These are phyloP conservation scores for Candida boleticola DNA, from an alignment of 805 yeast genomes.

Conservation along the genomic window DNA sequence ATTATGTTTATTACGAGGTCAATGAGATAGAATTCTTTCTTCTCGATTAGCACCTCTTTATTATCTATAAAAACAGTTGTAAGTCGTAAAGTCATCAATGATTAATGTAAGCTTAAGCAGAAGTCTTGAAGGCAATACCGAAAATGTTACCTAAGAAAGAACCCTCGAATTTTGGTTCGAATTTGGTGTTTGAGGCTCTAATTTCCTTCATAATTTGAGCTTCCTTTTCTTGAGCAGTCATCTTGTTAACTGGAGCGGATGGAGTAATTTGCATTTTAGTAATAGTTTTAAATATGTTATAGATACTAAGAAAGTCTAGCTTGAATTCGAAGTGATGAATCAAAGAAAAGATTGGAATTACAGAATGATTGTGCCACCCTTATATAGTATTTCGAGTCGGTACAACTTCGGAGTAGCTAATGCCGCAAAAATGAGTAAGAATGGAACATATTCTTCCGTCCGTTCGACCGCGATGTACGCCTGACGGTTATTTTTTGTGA, in stretches of 20 bases:
- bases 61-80: neutral
- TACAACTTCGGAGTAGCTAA: too few relatives aligned
- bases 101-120: slow-evolving; percentile 3
- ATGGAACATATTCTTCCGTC: slow-evolving; percentile 1
- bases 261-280: neutral
- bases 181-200: slow-evolving; percentile 31
- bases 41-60: too few relatives aligned
- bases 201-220: slow-evolving; percentile 45
- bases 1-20: too few relatives aligned
- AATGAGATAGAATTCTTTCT: too few relatives aligned
- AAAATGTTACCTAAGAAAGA: slow-evolving; percentile 42
- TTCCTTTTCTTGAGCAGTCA: slow-evolving; percentile 44
- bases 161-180: slow-evolving; percentile 40
- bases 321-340: too few relatives aligned
- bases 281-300: neutral
- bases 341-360: too few relatives aligned
- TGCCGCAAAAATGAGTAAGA: too few relatives aligned
- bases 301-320: too few relatives aligned
- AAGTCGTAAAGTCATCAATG: neutral
- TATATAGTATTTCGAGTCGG: neutral
- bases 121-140: slow-evolving; percentile 29
- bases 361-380: too few relatives aligned
- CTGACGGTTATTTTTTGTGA: too few relatives aligned
- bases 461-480: too few relatives aligned
- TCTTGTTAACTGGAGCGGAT: slow-evolving; percentile 10